Percentiles rank a stretch among this genome's conserved stretches.
phyloP scores from a whole-genome alignment of 345 rosid species.

The Clausena lansium region DNA sequence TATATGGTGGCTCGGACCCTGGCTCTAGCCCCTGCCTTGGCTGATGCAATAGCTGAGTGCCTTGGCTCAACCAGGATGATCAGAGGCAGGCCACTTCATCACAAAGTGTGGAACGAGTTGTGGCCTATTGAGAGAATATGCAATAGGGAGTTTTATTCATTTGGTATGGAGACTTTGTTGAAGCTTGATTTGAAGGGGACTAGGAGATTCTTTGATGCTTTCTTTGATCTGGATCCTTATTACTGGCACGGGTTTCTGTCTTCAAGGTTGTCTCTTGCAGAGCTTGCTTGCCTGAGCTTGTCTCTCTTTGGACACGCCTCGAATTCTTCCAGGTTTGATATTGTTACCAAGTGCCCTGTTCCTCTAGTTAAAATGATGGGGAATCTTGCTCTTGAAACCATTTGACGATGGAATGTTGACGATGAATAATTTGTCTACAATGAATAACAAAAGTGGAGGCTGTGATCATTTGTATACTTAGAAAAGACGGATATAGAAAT shows the following conservation, averaged over 20 bases:
- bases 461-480: too few species aligned
- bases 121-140: too few species aligned
- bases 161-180: conserved; percentile 70
- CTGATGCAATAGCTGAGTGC: conserved; percentile 56
- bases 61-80: conserved; percentile 68
- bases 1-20: conserved; percentile 56
- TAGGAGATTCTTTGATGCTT: conserved; percentile 58
- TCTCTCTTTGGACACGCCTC: conserved; percentile 53
- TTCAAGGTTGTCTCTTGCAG: conserved; percentile 46
- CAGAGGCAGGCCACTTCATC: conserved; percentile 49
- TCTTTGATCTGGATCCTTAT: conserved; percentile 55
- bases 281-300: conserved; percentile 40
- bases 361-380: conserved; percentile 59
- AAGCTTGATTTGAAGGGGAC: conserved; percentile 55
- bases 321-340: conserved; percentile 41
- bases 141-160: conserved; percentile 45
- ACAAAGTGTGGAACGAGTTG: conserved; percentile 48
- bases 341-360: conserved; percentile 57
- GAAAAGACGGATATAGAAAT: neutral
- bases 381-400: conserved; percentile 50
- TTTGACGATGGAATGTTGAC: conserved; percentile 17
- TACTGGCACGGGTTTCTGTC: conserved; percentile 71
- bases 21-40: conserved; percentile 48
- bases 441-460: too few species aligned
- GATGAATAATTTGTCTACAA: neutral